phyloP scores from a whole-genome alignment of 345 rosid species.

The Ceriops zippeliana region DNA sequence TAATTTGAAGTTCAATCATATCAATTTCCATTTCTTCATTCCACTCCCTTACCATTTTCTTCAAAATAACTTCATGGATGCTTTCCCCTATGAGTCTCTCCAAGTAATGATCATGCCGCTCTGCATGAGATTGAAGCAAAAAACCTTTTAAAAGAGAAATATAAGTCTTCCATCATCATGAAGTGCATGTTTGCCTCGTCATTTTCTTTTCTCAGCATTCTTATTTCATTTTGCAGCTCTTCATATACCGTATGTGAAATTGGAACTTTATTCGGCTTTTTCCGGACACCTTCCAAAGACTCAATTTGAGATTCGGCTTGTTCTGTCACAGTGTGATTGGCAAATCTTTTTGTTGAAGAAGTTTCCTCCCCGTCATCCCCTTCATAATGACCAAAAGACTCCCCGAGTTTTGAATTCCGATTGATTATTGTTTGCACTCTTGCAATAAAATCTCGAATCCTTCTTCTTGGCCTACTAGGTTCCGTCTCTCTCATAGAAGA shows the following conservation, averaged over 20 bases:
- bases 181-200: conserved; percentile 36
- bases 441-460: conserved; percentile 37
- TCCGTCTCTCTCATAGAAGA: conserved; percentile 29
- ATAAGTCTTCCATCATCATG: conserved; percentile 37
- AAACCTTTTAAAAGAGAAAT: conserved; percentile 35
- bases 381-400: conserved; percentile 15
- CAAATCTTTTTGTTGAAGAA: neutral
- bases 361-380: conserved; percentile 7
- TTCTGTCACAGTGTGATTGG: neutral
- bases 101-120: conserved; percentile 14
- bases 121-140: conserved; percentile 13
- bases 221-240: conserved; percentile 24
- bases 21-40: conserved; percentile 22
- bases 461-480: conserved; percentile 24
- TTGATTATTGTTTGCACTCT: conserved; percentile 40
- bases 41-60: conserved; percentile 21
- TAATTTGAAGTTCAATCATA: conserved; percentile 18
- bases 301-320: conserved; percentile 13
- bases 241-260: conserved; percentile 23
- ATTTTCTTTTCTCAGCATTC: conserved; percentile 32
- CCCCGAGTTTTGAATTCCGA: conserved; percentile 26
- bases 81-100: conserved; percentile 28
- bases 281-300: conserved; percentile 42
- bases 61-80: conserved; percentile 17
- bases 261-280: conserved; percentile 28